Base-by-base conservation (phyloP, 2,329 filamentous ascomycete species). In the Trichoderma hamatum region DNA sequence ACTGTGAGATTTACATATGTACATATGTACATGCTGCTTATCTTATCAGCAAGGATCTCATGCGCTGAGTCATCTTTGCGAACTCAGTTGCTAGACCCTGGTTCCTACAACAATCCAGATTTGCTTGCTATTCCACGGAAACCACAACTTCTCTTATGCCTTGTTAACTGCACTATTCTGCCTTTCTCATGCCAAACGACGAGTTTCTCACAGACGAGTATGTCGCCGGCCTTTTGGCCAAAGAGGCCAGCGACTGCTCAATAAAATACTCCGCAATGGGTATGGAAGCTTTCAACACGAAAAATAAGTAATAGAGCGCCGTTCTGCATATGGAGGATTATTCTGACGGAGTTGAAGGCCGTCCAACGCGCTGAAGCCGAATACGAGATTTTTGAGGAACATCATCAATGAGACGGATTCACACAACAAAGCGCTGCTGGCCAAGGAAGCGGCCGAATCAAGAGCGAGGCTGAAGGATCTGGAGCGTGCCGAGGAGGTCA, bases 381-480 rank as follows among this genome's bases (percentile, higher is more conserved):
- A 99, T 75, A 97, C 92, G 0, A 88, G 92, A 39, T 98, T 98
- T 77, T 82, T 99, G 52, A 90, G 90, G 69, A 91, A 96, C 75
- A 92, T 98, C 68, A 93, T 99, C 71, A 91, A 90, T 72, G 92
- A 96, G 73, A 96, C 93, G 10, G 92, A 96, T 74, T 91, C 81
- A 66, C 95, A 99, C 80, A 99, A 99, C 85, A 89, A 92, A 28
- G 92, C 93, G 0, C 84, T 98, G 34, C 87, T 93, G 21, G 92
- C 92, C 0, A 96, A 90, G 76, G 95, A 98, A 78, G 89, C 90
- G 30, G 89, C 91, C 59, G 94, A 98, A 72, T 89, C 93, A 0
- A 85, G 86, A 71, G 89, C 89, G 4, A 89, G 93, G 24, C 85
- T 97, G 67, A 86, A 87, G 72, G 83, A 85, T 67, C 80, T 94